phyloP scores from a whole-genome alignment of 768 basidiomycete genomes.

The Lactifluus piperatus region DNA sequence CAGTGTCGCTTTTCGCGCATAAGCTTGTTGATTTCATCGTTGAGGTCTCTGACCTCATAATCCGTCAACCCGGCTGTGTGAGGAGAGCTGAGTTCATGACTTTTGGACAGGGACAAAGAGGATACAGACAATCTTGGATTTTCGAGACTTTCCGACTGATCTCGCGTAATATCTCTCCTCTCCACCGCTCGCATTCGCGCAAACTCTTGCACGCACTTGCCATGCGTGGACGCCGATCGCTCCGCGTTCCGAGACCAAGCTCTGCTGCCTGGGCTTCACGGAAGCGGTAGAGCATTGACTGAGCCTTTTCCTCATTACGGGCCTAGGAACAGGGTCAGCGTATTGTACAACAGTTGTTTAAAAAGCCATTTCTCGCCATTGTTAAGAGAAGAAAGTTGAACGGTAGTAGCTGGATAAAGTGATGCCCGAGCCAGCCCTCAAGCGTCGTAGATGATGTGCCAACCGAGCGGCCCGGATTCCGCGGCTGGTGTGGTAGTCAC shows the following conservation, averaged over 20 bases:
- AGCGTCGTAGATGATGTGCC: neutral
- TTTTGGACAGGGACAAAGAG: neutral
- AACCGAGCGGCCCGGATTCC: too few species aligned
- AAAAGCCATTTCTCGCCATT: neutral
- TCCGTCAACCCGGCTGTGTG: slow-evolving; percentile 78
- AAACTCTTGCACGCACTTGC: slow-evolving; percentile 87
- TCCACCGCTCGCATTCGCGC: slow-evolving; percentile 90
- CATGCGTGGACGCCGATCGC: slow-evolving; percentile 85
- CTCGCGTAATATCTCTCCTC: slow-evolving; percentile 91
- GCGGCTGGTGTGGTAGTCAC: too few species aligned
- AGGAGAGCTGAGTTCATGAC: neutral
- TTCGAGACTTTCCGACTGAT: slow-evolving; percentile 96
- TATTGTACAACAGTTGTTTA: neutral
- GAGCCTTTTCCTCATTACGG: slow-evolving; percentile 97
- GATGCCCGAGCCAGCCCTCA: neutral
- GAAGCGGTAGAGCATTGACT: slow-evolving; percentile 92
- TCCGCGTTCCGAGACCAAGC: slow-evolving; percentile 80
- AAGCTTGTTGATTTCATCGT: slow-evolving; percentile 95
- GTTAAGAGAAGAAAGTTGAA: neutral
- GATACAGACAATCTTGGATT: slow-evolving; percentile 80
- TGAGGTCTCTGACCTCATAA: slow-evolving; percentile 92
- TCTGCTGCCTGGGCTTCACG: slow-evolving; percentile 95
- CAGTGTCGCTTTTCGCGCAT: slow-evolving; percentile 94
- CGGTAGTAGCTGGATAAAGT: neutral
- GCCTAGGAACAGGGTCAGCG: slow-evolving; percentile 41